phyloP scores from a whole-genome alignment of 352 stramenopile genomes.

The Phytophthora crassamura region DNA sequence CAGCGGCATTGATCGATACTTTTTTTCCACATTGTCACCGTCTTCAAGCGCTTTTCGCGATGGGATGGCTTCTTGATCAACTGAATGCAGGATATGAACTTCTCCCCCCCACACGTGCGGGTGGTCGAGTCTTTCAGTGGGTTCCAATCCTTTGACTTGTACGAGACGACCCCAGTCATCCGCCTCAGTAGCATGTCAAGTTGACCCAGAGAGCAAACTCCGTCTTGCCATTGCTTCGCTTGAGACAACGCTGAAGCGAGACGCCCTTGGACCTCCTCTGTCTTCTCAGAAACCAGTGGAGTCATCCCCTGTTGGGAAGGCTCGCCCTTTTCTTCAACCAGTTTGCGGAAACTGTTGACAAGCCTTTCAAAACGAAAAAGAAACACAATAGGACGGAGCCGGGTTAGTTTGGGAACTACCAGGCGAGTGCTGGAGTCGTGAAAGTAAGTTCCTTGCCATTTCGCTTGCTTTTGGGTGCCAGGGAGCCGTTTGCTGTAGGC shows the following conservation, averaged over 20 bases:
- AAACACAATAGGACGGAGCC: too few relatives aligned
- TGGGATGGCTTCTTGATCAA: slow-evolving; percentile 22
- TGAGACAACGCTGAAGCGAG: slow-evolving; percentile 11
- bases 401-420: too few relatives aligned
- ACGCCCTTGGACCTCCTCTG: neutral
- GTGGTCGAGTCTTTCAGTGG: slow-evolving; percentile 8
- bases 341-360: slow-evolving; percentile 2
- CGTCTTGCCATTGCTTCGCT: slow-evolving; percentile 33
- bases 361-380: slow-evolving; percentile 8
- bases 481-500: slow-evolving; percentile 22
- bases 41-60: slow-evolving; percentile 30
- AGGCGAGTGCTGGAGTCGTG: too few relatives aligned
- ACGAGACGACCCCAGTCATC: slow-evolving; percentile 15
- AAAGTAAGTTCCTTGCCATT: slow-evolving; percentile 26
- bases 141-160: slow-evolving; percentile 24
- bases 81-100: slow-evolving; percentile 26
- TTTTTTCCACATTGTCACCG: slow-evolving; percentile 22
- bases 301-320: neutral
- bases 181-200: slow-evolving; percentile 27
- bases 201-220: slow-evolving; percentile 40
- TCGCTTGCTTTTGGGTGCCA: neutral
- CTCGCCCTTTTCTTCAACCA: slow-evolving; percentile 3
- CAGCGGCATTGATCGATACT: neutral
- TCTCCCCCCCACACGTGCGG: slow-evolving; percentile 19
- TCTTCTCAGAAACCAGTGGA: slow-evolving; percentile 2